phyloP scores from a whole-genome alignment of 2,329 filamentous ascomycete species.

The Davidsoniella neocaledoniae region DNA sequence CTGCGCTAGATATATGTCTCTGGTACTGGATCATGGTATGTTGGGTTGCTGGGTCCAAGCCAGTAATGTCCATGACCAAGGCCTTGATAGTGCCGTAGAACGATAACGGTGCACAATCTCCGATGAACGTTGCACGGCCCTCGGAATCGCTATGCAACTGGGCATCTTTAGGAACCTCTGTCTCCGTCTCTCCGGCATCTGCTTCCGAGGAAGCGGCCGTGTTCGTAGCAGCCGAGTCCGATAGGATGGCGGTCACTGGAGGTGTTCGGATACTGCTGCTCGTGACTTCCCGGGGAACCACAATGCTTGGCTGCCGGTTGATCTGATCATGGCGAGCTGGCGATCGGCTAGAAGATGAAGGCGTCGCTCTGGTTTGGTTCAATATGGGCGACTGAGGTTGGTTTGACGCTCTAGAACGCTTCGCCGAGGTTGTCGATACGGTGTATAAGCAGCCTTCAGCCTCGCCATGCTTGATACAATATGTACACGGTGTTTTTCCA shows the following conservation, averaged over 20 bases:
- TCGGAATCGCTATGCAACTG: conserved; percentile 33
- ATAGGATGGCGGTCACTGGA: not conserved
- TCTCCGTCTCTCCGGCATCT: conserved; percentile 20
- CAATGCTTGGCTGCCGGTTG: no score
- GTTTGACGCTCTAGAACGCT: not conserved
- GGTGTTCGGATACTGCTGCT: no score
- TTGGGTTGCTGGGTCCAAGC: no score
- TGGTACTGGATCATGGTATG: no score
- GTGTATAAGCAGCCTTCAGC: conserved; percentile 31
- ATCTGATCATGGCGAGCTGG: not conserved
- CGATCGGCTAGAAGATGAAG: not conserved
- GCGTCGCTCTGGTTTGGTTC: not conserved
- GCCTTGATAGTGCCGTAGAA: conserved; percentile 38
- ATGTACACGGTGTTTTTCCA: conserved; percentile 33
- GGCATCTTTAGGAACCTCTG: conserved; percentile 37
- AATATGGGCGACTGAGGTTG: no score
- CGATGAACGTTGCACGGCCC: conserved; percentile 38
- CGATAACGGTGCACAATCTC: conserved; percentile 38
- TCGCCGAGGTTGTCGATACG: conserved; percentile 19
- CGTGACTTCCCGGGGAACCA: no score
- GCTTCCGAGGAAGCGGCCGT: not conserved
- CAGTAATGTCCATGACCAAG: conserved; percentile 21
- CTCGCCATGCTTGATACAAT: conserved; percentile 29
- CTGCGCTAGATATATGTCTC: no score
- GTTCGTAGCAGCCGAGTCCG: not conserved